Evolutionary conservation across 805 yeast genomes (phyloP), one percentile per base, ranked within the genome.

Genomic region (Hanseniaspora taiwanica): DNA sequence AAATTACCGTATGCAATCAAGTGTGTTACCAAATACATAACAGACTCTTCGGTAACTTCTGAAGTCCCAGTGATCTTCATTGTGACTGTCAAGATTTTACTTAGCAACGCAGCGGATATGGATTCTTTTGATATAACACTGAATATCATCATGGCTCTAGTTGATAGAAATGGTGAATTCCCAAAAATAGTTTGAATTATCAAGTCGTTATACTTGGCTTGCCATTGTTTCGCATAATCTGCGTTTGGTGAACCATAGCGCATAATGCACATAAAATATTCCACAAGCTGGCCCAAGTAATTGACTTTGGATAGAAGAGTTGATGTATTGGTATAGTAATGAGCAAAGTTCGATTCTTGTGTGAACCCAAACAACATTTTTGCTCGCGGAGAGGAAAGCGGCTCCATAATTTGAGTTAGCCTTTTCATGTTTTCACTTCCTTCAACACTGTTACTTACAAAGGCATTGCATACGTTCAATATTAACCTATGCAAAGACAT

Each of bases 301-400:
- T 53, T 58, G 36, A 64, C 60, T 46, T 65, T 64, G 21, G 58
- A 54, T 2, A 62, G 50, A 50, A 66, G 62, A 17, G 64, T 62
- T 3, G 64, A 53, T 1, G 62, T 50, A 38, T 57, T 66, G 12
- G 62, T 53, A 20, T 54, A 52, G 24, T 53, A 51, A 35, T 59
- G 47, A 13, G 57, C 48, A 27, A 66, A 60, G 17, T 67, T 59
- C 21, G 60, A 67, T 24, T 69, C 73, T 52, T 81, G 71, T 5
- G 75, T 76, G 45, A 80, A 63, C 0, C 89, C 89, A 59, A 79
- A 79, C 42, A 81, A 60, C 66, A 79, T 68, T 46, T 72, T 75
- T 13, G 76, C 74, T 49, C 84, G 65, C 37, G 78, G 82, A n/a
- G 79, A 74, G 38, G 66, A 60, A 37, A 66, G 60, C 10, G 52